Conservation (phyloP, 768 basidiomycete genomes). For the Agaricus subrufescens region DNA sequence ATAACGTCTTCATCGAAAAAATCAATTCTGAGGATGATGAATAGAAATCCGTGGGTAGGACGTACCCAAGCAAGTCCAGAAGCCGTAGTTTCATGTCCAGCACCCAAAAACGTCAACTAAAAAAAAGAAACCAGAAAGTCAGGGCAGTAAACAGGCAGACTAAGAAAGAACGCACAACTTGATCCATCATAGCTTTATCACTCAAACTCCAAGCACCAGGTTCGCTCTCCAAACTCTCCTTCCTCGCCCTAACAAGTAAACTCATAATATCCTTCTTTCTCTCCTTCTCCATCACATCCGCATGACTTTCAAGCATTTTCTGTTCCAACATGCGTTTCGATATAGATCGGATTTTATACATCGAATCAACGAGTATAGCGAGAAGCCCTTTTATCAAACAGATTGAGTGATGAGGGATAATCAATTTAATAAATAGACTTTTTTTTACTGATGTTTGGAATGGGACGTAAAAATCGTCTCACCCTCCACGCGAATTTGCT, state of each 20-base stretch:
- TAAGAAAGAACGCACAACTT: slow-evolving; percentile 32
- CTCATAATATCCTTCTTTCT: slow-evolving; percentile 50
- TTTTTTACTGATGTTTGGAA: not conserved
- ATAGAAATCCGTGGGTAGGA: not conserved
- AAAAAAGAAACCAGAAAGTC: not conserved
- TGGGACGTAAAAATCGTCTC: not conserved
- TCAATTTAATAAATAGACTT: slow-evolving; percentile 11
- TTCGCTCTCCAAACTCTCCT: slow-evolving; percentile 28
- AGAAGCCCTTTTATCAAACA: slow-evolving; percentile 15
- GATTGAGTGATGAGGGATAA: not conserved
- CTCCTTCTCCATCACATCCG: slow-evolving; percentile 29
- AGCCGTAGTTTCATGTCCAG: slow-evolving; percentile 35
- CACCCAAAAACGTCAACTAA: slow-evolving; percentile 38
- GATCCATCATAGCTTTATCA: slow-evolving; percentile 46
- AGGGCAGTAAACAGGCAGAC: not conserved
- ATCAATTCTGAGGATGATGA: no score
- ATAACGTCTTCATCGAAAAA: slow-evolving; percentile 26
- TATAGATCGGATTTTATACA: slow-evolving; percentile 38
- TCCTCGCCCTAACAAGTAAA: slow-evolving; percentile 40
- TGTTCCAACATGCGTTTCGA: slow-evolving; percentile 35
- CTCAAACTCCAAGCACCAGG: slow-evolving; percentile 36
- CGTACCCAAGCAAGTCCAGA: slow-evolving; percentile 38
- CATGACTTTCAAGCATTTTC: slow-evolving; percentile 31
- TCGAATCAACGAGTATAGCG: slow-evolving; percentile 22
- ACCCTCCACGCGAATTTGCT: slow-evolving; percentile 3